Conservation (phyloP, 2,329 filamentous ascomycete genomes). For the Stemphylium beticola region DNA sequence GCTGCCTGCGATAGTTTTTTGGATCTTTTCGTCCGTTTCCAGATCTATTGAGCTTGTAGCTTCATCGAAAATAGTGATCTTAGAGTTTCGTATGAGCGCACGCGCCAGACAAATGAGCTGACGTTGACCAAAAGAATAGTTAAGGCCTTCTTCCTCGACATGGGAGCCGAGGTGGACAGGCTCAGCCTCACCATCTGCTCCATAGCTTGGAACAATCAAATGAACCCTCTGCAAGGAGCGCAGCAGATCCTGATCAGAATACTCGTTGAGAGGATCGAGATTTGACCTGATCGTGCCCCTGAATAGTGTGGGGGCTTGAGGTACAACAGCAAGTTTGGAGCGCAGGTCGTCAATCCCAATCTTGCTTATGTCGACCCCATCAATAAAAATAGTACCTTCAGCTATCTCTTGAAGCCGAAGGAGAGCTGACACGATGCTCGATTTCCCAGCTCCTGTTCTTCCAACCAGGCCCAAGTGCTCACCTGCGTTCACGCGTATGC, state of each 20-base stretch:
- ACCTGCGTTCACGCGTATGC: neutral
- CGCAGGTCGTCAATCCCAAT: constrained; percentile 52
- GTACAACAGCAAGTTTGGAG: constrained; percentile 51
- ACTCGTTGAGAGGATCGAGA: constrained; percentile 49
- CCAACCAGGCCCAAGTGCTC: constrained; percentile 51
- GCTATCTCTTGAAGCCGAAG: constrained; percentile 52
- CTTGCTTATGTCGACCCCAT: constrained; percentile 54
- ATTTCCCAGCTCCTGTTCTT: constrained; percentile 59
- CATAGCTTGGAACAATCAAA: constrained; percentile 36
- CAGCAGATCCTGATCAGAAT: constrained; percentile 46
- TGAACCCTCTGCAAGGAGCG: constrained; percentile 52
- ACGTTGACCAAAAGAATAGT: constrained; percentile 74
- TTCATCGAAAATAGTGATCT: constrained; percentile 64
- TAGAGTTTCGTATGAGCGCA: constrained; percentile 58
- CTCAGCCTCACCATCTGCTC: neutral
- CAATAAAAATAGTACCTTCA: constrained; percentile 52
- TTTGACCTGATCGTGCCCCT: constrained; percentile 56
- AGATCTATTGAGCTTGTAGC: no score
- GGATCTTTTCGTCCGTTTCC: no score
- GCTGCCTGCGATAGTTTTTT: no score
- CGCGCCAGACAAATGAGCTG: constrained; percentile 64
- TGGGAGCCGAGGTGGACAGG: neutral
- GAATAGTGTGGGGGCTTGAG: constrained; percentile 59
- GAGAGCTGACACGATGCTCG: constrained; percentile 47
- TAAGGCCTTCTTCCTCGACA: neutral